Conservation (phyloP, 106 monocot genomes). For the Allium cepa region DNA sequence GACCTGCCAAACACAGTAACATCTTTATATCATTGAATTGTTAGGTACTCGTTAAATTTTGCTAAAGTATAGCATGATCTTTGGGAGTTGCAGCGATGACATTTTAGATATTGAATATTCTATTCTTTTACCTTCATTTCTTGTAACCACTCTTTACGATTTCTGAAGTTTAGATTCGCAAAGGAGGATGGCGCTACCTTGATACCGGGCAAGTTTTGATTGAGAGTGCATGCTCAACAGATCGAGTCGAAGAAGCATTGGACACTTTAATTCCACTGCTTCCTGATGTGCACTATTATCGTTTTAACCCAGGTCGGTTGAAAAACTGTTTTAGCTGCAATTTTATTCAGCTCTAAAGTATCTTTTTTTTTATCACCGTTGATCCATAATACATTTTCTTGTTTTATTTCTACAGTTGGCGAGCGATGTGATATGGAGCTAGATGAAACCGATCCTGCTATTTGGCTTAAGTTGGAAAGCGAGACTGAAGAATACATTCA, state of each 20-base stretch:
- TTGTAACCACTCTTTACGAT: background rate
- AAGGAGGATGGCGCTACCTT: conserved; percentile 97
- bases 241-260: conserved; percentile 84
- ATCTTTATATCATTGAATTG: no score
- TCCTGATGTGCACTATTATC: conserved; percentile 90
- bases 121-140: background rate
- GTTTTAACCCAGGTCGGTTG: conserved; percentile 80
- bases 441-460: conserved; percentile 94
- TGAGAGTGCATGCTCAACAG: conserved; percentile 96
- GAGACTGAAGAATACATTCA: conserved; percentile 90
- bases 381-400: background rate
- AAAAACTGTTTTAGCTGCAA: no score
- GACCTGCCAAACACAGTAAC: no score
- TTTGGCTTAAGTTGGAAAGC: conserved; percentile 93
- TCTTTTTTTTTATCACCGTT: background rate
- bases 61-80: no score
- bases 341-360: background rate
- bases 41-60: no score
- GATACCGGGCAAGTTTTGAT: conserved; percentile 98
- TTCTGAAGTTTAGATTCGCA: conserved; percentile 45
- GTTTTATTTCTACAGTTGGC: conserved; percentile 47
- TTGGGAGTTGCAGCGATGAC: no score
- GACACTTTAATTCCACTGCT: conserved; percentile 82
- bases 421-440: conserved; percentile 94
- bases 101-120: no score